These are phyloP conservation scores for Dacryopinax primogenitus DNA, from an alignment of 768 basidiomycete species.

Conservation along the genomic window DNA sequence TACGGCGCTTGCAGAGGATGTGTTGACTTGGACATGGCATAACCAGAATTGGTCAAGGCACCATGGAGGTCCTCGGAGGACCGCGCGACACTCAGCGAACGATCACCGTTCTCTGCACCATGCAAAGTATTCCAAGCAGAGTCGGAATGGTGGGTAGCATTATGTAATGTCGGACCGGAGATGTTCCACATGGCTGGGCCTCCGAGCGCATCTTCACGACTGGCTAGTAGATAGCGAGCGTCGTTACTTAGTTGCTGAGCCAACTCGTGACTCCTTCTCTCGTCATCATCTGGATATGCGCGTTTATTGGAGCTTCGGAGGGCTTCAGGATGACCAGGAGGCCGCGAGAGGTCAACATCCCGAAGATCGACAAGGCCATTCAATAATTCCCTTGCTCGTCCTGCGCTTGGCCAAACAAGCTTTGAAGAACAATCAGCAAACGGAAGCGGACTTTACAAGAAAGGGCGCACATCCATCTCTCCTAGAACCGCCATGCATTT, in stretches of 20 bases:
- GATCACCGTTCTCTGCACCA: not conserved
- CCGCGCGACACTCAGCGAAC: not conserved
- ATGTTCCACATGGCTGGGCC: slow-evolving; percentile 4
- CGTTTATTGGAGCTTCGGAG: not conserved
- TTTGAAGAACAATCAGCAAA: not conserved
- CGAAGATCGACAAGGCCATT: slow-evolving; percentile 12
- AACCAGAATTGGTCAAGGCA: not conserved
- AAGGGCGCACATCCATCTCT: slow-evolving; percentile 3
- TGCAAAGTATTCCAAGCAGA: not conserved
- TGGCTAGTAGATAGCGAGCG: not conserved
- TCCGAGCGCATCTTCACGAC: not conserved
- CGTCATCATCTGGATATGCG: not conserved
- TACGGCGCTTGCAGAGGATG: slow-evolving; percentile 1
- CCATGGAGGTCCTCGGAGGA: not conserved
- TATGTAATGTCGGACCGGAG: not conserved
- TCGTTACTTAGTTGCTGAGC: not conserved
- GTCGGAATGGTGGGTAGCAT: not conserved
- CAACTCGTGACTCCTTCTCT: not conserved
- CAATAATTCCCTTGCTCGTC: slow-evolving; percentile 18
- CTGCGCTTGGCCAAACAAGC: slow-evolving; percentile 20
- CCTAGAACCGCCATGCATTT: slow-evolving; percentile 16
- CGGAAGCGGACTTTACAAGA: slow-evolving; percentile 1
- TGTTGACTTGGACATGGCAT: not conserved
- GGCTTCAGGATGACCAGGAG: not conserved
- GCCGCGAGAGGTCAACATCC: not conserved